Percentiles rank a stretch among this genome's conserved stretches.
Conservation (phyloP, 768 basidiomycete genomes). For the Dentipellis sp. region DNA sequence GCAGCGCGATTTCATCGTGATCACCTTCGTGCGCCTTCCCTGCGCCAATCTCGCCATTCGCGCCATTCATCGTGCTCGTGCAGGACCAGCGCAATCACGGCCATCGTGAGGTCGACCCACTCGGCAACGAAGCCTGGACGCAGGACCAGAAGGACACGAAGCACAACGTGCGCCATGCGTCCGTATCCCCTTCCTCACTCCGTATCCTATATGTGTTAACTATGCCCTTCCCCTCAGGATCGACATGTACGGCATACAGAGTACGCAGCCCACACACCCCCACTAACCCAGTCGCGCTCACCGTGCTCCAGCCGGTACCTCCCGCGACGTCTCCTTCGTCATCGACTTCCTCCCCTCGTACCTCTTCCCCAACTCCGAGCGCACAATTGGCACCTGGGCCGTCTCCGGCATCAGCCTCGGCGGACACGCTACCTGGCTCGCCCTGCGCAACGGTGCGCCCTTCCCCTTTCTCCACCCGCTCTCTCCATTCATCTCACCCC, state of each 20-base stretch:
- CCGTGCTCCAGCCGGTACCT: conserved; percentile 44
- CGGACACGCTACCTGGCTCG: conserved; percentile 77
- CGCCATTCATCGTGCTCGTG: background rate
- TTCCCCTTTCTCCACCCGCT: conserved; percentile 20
- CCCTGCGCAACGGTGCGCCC: conserved; percentile 41
- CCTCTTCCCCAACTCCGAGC: conserved; percentile 61
- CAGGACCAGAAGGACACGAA: conserved; percentile 18
- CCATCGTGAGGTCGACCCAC: conserved; percentile 25
- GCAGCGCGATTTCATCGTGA: conserved; percentile 34
- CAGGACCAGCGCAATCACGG: conserved; percentile 52
- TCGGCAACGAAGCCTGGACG: conserved; percentile 31
- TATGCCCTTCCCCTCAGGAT: conserved; percentile 14
- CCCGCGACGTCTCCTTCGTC: conserved; percentile 67
- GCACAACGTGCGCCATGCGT: conserved; percentile 37
- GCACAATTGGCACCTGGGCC: conserved; percentile 56
- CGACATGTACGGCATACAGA: conserved; percentile 41
- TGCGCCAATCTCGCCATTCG: background rate
- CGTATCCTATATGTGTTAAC: no score
- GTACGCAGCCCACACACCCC: conserved; percentile 18
- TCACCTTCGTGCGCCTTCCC: conserved; percentile 31
- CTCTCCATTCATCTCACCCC: background rate
- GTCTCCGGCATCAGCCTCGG: conserved; percentile 74
- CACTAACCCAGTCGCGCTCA: background rate
- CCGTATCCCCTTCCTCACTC: conserved; percentile 9
- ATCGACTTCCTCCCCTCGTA: conserved; percentile 73